Evolutionary conservation across 2,329 filamentous ascomycete genomes (phyloP).

Genomic region (Colletotrichum tabaci): DNA sequence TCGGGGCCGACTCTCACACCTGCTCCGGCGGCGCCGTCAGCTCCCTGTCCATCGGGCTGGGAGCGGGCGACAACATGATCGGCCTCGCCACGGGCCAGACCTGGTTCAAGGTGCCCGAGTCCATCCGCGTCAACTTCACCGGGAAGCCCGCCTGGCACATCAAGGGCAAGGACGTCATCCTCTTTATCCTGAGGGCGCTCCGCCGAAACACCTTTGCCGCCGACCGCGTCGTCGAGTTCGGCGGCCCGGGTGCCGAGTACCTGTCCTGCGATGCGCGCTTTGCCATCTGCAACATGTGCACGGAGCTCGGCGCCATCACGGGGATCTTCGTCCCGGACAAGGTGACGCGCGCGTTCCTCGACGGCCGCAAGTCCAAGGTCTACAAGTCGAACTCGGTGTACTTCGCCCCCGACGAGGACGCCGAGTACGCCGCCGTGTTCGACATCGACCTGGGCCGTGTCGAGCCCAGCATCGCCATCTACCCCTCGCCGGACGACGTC

Average conservation of each 20-base stretch:
- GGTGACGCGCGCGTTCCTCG: neutral
- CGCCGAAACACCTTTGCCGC: neutral
- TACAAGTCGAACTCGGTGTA: neutral
- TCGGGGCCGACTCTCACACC: constrained; percentile 63
- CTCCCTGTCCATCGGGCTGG: constrained; percentile 58
- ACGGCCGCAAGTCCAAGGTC: neutral
- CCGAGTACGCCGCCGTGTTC: neutral
- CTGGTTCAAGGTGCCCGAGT: constrained; percentile 63
- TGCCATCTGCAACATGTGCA: neutral
- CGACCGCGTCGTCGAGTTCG: neutral
- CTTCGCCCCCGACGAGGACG: neutral
- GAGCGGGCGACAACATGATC: constrained; percentile 50
- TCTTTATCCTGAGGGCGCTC: neutral
- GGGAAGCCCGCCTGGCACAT: constrained; percentile 46
- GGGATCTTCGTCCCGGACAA: neutral
- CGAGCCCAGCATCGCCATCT: neutral
- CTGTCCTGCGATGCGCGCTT: constrained; percentile 44
- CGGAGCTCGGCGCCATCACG: neutral
- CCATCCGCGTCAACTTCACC: constrained; percentile 57
- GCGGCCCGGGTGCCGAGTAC: neutral
- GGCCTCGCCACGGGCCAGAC: constrained; percentile 61
- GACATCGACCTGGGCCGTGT: neutral
- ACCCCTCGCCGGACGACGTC: neutral
- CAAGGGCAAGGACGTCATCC: neutral
- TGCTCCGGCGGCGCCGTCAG: constrained; percentile 60